phyloP scores from a whole-genome alignment of 2,329 filamentous ascomycete species.

The Aspergillus neoniger region DNA sequence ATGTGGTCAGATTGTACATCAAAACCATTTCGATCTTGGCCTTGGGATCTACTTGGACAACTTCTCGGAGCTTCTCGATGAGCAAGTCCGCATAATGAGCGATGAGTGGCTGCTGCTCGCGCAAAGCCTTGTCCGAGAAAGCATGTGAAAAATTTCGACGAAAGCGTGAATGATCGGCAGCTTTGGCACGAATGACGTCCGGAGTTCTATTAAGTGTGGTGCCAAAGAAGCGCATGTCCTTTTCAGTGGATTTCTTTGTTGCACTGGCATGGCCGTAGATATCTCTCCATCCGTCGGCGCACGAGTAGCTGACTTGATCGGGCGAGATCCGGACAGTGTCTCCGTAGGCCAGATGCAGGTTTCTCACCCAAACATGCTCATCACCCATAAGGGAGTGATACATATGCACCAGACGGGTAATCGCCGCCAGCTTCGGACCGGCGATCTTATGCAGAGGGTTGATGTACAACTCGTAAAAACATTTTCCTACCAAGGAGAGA shows the following conservation, averaged over 20 bases:
- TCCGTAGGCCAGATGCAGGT: conserved; percentile 29
- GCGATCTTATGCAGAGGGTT: conserved; percentile 13
- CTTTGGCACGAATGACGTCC: conserved; percentile 31
- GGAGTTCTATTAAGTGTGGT: conserved; percentile 24
- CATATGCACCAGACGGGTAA: conserved; percentile 5
- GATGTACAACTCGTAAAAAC: conserved; percentile 14
- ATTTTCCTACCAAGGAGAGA: not conserved
- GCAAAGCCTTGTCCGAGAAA: conserved; percentile 39
- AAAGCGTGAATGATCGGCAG: conserved; percentile 32
- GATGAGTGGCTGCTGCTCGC: conserved; percentile 37
- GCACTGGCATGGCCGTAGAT: conserved; percentile 38
- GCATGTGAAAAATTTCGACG: conserved; percentile 37
- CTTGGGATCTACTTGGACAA: not conserved
- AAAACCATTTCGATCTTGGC: conserved; percentile 5
- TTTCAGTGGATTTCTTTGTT: conserved; percentile 26
- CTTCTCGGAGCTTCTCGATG: conserved; percentile 20
- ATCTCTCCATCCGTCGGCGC: conserved; percentile 33
- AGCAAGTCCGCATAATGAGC: conserved; percentile 33
- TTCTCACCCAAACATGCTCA: conserved; percentile 17
- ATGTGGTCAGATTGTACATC: conserved; percentile 18
- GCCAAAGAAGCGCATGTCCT: conserved; percentile 27
- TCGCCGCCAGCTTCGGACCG: conserved; percentile 11
- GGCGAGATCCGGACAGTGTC: conserved; percentile 44
- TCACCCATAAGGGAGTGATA: conserved; percentile 12
- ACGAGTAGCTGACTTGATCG: conserved; percentile 40